phyloP scores from a whole-genome alignment of 345 rosid genomes.

The Cardamine resedifolia region DNA sequence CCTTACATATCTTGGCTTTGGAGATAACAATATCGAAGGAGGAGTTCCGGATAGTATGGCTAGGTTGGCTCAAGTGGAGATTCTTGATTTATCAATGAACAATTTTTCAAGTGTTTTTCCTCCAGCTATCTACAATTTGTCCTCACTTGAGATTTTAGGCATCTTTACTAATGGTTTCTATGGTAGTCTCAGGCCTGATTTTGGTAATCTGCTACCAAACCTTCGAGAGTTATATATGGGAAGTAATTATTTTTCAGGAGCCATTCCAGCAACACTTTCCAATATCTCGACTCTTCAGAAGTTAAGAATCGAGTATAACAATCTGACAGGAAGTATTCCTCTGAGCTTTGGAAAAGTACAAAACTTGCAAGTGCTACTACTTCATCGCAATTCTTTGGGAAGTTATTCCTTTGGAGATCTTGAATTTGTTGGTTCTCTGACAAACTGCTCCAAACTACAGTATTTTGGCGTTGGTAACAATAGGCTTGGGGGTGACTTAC shows the following conservation, averaged over 20 bases:
- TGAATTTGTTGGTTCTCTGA: neutral
- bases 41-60: neutral
- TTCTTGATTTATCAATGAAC: accelerated
- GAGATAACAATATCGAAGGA: neutral
- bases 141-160: accelerated
- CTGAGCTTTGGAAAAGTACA: neutral
- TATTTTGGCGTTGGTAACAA: accelerated
- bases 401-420: neutral
- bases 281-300: neutral
- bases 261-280: neutral
- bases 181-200: neutral
- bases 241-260: neutral
- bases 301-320: neutral
- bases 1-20: accelerated
- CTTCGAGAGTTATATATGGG: accelerated
- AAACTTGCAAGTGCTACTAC: accelerated
- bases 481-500: conserved; percentile 5
- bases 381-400: neutral
- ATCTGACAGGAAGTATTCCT: neutral
- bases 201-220: neutral
- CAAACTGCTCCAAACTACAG: neutral
- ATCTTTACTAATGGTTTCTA: neutral
- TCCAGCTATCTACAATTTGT: neutral
- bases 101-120: neutral
- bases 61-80: neutral